phyloP scores from a whole-genome alignment of 1,284 basidiomycete species.

The Ustilago hordei region DNA sequence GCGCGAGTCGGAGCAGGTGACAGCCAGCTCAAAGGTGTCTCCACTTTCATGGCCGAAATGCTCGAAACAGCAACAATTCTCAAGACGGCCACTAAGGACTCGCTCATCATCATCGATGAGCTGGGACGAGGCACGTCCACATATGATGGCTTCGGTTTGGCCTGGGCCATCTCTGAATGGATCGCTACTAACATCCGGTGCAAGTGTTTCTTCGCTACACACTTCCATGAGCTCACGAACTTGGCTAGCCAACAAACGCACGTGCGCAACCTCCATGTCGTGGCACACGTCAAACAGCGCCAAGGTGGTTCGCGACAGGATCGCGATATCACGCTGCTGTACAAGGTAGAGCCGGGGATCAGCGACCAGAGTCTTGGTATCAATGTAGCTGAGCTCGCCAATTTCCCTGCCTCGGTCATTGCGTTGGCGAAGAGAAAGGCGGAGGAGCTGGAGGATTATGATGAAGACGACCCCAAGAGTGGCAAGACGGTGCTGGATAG shows the following conservation, averaged over 20 bases:
- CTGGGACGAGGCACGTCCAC: slow-evolving; percentile 98
- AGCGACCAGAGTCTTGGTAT: slow-evolving; percentile 98
- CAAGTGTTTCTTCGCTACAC: slow-evolving; percentile 88
- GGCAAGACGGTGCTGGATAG: slow-evolving; percentile 27
- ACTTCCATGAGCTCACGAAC: slow-evolving; percentile 96
- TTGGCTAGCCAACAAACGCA: slow-evolving; percentile 86
- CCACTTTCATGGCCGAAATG: slow-evolving; percentile 99
- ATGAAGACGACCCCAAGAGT: slow-evolving; percentile 58
- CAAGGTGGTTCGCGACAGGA: slow-evolving; percentile 74
- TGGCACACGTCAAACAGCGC: slow-evolving; percentile 82
- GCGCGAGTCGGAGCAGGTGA: slow-evolving; percentile 98
- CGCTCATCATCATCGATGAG: slow-evolving; percentile 97
- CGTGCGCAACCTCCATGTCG: slow-evolving; percentile 95
- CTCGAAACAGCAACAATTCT: slow-evolving; percentile 95
- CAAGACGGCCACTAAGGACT: slow-evolving; percentile 87
- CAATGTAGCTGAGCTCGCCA: slow-evolving; percentile 94
- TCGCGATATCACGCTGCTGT: slow-evolving; percentile 79
- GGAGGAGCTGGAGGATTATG: slow-evolving; percentile 94
- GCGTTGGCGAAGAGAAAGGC: slow-evolving; percentile 94
- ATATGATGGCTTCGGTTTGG: slow-evolving; percentile 97
- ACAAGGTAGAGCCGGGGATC: slow-evolving; percentile 81
- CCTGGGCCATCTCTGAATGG: slow-evolving; percentile 98
- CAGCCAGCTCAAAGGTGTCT: slow-evolving; percentile 95
- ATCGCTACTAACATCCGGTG: slow-evolving; percentile 88
- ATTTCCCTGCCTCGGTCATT: slow-evolving; percentile 93